Conservation (phyloP, 1,284 basidiomycete species). For the Melanopsichium pennsylvanicum region DNA sequence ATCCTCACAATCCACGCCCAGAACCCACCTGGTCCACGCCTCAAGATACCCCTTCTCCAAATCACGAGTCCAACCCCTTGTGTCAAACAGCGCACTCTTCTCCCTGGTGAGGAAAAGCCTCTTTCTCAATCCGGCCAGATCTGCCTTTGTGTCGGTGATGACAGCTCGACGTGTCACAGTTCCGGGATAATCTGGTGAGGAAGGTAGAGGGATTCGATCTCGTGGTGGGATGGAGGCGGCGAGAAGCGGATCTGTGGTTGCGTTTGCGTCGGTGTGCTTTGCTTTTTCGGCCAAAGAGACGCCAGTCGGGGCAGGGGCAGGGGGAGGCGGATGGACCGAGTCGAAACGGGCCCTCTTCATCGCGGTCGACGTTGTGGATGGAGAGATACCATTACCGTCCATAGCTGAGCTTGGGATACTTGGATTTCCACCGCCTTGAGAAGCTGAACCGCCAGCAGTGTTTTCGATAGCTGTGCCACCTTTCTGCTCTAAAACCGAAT, state of each 20-base stretch:
- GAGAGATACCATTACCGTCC: background rate
- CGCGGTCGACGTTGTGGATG: slow-evolving; percentile 3
- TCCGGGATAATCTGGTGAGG: slow-evolving; percentile 21
- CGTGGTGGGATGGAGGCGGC: slow-evolving; percentile 25
- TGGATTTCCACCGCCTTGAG: too few relatives aligned
- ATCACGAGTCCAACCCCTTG: slow-evolving; percentile 71
- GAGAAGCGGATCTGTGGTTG: slow-evolving; percentile 9
- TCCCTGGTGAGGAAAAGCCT: slow-evolving; percentile 70
- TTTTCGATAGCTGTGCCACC: background rate
- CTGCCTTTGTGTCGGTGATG: background rate
- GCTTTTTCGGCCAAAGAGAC: slow-evolving; percentile 40
- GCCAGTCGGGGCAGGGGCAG: slow-evolving; percentile 41
- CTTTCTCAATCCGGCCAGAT: slow-evolving; percentile 42
- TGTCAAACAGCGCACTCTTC: slow-evolving; percentile 71
- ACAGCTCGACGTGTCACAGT: slow-evolving; percentile 38
- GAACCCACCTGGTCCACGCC: slow-evolving; percentile 73
- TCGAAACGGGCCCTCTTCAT: slow-evolving; percentile 18
- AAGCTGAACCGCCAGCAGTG: too few relatives aligned
- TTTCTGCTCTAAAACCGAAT: too few relatives aligned
- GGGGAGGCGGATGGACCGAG: slow-evolving; percentile 10
- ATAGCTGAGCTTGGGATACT: too few relatives aligned
- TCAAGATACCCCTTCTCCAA: slow-evolving; percentile 70
- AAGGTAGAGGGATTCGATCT: slow-evolving; percentile 16
- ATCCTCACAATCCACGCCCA: slow-evolving; percentile 69
- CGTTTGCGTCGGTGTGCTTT: slow-evolving; percentile 23